These are phyloP conservation scores for Ganoderma sp. DNA, from an alignment of 1,284 basidiomycete species.

Conservation along the genomic window DNA sequence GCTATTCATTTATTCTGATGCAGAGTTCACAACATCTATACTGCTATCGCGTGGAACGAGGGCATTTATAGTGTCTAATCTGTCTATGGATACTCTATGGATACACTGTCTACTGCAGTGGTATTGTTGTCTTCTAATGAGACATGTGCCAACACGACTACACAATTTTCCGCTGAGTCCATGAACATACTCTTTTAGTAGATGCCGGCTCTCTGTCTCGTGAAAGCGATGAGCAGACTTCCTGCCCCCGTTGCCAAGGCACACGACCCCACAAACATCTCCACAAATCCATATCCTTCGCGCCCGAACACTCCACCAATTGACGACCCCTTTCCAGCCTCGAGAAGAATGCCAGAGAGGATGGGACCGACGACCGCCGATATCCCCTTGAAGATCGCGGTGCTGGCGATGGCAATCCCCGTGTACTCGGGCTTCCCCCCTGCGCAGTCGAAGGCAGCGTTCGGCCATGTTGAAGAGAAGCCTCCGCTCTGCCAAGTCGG, in stretches of 20 bases:
- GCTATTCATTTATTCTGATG: not conserved
- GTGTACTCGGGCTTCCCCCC: slow-evolving; percentile 36
- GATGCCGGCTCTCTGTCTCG: slow-evolving; percentile 22
- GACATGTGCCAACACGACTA: not conserved
- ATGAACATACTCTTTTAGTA: not conserved
- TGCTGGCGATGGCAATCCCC: slow-evolving; percentile 34
- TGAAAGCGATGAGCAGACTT: slow-evolving; percentile 31
- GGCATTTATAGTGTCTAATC: not conserved
- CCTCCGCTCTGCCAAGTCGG: slow-evolving; percentile 33
- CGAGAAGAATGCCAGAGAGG: slow-evolving; percentile 35
- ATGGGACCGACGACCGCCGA: slow-evolving; percentile 36
- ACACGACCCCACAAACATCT: slow-evolving; percentile 39
- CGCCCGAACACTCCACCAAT: slow-evolving; percentile 32
- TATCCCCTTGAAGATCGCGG: slow-evolving; percentile 35
- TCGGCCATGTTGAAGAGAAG: slow-evolving; percentile 36
- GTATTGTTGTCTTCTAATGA: not conserved
- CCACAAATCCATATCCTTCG: slow-evolving; percentile 36
- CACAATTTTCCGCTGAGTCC: not conserved
- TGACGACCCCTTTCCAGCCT: slow-evolving; percentile 30
- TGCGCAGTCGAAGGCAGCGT: slow-evolving; percentile 37
- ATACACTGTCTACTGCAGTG: not conserved
- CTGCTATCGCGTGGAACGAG: too few relatives aligned
- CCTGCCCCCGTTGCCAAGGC: slow-evolving; percentile 32
- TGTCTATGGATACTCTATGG: not conserved
- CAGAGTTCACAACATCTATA: too few relatives aligned